These are phyloP conservation scores for Petunia hybrid DNA, from an alignment of 305 asterid species.

Conservation along the genomic window DNA sequence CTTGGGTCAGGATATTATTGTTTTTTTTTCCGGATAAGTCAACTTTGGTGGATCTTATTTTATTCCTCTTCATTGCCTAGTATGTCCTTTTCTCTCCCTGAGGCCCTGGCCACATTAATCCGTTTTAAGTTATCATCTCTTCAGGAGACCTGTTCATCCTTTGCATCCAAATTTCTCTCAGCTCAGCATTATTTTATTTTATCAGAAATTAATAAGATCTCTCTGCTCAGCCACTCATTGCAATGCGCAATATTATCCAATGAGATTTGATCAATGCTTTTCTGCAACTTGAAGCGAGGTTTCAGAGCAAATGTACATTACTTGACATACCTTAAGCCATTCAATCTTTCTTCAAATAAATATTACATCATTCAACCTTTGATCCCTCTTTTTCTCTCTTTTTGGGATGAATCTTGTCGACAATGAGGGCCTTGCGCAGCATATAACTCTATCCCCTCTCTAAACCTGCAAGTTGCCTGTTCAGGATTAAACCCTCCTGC, in stretches of 20 bases:
- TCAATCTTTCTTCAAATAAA: not conserved
- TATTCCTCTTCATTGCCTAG: not conserved
- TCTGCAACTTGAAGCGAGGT: not conserved
- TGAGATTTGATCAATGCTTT: not conserved
- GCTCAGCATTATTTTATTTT: too few relatives aligned
- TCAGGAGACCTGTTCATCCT: not conserved
- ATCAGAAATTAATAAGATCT: too few relatives aligned
- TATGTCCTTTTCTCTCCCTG: not conserved
- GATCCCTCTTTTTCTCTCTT: not conserved
- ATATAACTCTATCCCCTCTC: too few relatives aligned
- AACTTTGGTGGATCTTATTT: not conserved
- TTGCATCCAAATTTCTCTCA: not conserved
- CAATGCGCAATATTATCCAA: not conserved
- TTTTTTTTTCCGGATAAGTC: too few relatives aligned
- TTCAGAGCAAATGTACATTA: not conserved
- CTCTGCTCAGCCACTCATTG: not conserved
- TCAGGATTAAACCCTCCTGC: too few relatives aligned
- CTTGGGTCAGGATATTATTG: not conserved
- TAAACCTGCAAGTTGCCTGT: too few relatives aligned
- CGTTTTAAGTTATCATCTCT: not conserved
- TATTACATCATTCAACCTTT: not conserved
- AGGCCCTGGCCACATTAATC: not conserved
- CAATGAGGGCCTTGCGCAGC: too few relatives aligned
- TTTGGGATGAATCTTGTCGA: too few relatives aligned
- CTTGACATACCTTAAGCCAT: not conserved